A percentile compares a stretch with the other conserved stretches of the same genome.
Evolutionary conservation across 108 stramenopile species (phyloP).

Genomic region (Poteriospumella lacustris): DNA sequence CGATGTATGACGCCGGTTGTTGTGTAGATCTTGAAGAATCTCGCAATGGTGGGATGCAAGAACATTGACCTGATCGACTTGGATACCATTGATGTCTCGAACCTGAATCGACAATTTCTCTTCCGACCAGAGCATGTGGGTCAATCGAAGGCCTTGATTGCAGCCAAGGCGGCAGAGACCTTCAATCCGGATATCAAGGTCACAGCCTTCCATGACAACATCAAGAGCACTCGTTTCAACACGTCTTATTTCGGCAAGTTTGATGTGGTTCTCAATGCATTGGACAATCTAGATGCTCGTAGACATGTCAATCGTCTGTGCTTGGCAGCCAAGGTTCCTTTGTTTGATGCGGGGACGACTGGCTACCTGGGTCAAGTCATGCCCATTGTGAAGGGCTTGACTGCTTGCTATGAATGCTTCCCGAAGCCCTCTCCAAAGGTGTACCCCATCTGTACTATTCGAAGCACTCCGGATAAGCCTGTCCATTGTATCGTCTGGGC

Average conservation of each 20-base stretch:
- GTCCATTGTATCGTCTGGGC: constrained; percentile 99
- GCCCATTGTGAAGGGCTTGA: constrained; percentile 73
- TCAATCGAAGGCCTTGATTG: constrained; percentile 65
- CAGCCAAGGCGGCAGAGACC: constrained; percentile 44
- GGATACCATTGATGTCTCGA: constrained; percentile 99
- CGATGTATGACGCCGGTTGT: constrained; percentile 52
- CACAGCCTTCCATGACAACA: constrained; percentile 83
- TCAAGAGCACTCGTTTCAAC: constrained; percentile 76
- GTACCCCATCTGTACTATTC: constrained; percentile 98
- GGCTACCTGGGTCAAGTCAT: constrained; percentile 95
- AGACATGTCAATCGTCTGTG: constrained; percentile 93
- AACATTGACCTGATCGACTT: constrained; percentile 77
- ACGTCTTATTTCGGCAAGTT: constrained; percentile 69
- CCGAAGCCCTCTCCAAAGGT: constrained; percentile 88
- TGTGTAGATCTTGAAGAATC: constrained; percentile 85
- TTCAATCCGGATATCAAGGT: constrained; percentile 62
- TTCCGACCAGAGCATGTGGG: constrained; percentile 96
- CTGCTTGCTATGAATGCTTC: constrained; percentile 96
- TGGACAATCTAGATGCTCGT: constrained; percentile 86
- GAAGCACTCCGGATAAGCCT: constrained; percentile 87
- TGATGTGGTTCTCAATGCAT: constrained; percentile 86
- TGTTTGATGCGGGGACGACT: constrained; percentile 95
- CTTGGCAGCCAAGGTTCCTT: constrained; percentile 79
- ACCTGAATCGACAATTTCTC: constrained; percentile 98
- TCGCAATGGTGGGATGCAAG: constrained; percentile 77